Evolutionary conservation across 2,329 filamentous ascomycete genomes (phyloP).

Genomic region (Raffaelea ambrosiae): DNA sequence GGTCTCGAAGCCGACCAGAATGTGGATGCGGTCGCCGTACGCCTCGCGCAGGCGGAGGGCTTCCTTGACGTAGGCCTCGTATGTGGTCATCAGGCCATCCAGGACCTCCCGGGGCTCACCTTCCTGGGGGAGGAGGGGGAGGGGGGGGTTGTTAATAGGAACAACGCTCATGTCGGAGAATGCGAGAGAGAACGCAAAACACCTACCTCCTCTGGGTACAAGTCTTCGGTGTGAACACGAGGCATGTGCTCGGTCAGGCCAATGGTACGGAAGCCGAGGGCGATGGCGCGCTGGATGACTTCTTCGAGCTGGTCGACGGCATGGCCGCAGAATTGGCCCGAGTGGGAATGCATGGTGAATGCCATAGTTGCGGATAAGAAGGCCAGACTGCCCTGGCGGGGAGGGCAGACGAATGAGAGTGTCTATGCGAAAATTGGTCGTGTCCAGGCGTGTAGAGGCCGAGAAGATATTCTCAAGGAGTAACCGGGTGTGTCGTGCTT

Average conservation of each 20-base stretch:
- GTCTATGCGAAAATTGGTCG: too few relatives aligned
- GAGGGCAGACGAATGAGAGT: too few relatives aligned
- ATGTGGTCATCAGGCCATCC: constrained; percentile 42
- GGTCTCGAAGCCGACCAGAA: constrained; percentile 85
- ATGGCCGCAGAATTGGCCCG: constrained; percentile 94
- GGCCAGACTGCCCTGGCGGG: too few relatives aligned
- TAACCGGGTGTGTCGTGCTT: too few relatives aligned
- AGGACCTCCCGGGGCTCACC: constrained; percentile 40
- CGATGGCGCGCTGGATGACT: constrained; percentile 70
- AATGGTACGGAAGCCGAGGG: constrained; percentile 70
- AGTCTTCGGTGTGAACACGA: constrained; percentile 60
- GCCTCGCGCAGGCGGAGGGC: constrained; percentile 61
- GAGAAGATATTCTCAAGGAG: too few relatives aligned
- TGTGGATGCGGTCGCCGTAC: constrained; percentile 63
- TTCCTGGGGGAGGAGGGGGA: constrained; percentile 31
- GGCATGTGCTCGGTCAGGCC: constrained; percentile 95
- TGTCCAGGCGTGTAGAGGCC: too few relatives aligned
- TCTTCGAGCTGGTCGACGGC: constrained; percentile 79
- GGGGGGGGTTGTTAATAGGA: too few relatives aligned
- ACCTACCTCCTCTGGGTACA: constrained; percentile 83
- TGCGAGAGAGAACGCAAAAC: background rate
- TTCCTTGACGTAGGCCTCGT: constrained; percentile 66
- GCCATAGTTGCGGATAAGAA: constrained; percentile 52
- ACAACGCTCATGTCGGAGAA: too few relatives aligned
- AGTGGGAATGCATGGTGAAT: constrained; percentile 96